Evolutionary conservation across 1,284 basidiomycete genomes (phyloP).

Genomic region (Peniophora sp.): DNA sequence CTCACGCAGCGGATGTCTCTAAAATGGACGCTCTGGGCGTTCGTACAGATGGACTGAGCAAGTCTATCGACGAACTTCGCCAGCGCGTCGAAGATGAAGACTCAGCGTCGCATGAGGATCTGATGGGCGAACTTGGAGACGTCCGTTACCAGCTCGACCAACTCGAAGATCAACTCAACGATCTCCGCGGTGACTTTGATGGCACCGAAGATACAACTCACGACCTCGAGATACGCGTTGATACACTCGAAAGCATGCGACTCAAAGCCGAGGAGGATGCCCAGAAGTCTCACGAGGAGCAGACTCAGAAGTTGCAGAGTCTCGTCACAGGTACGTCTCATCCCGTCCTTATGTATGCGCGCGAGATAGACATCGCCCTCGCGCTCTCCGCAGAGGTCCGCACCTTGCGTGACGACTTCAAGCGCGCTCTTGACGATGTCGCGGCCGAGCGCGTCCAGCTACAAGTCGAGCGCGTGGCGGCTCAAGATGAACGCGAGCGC

Average conservation of each 20-base stretch:
- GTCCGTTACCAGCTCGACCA: conserved; percentile 1
- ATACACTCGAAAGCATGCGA: background rate
- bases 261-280: background rate
- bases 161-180: background rate
- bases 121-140: conserved; percentile 13
- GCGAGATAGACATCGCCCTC: background rate
- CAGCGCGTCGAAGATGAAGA: conserved; percentile 8
- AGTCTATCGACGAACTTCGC: conserved; percentile 5
- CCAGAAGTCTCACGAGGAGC: background rate
- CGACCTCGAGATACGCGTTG: background rate
- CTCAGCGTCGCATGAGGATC: conserved; percentile 11
- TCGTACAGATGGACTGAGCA: conserved; percentile 14
- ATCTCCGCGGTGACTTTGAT: background rate
- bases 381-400: background rate
- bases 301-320: background rate
- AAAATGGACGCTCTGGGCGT: conserved; percentile 15
- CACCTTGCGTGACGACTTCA: background rate
- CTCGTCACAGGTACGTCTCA: background rate
- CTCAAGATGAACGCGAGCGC: conserved; percentile 15
- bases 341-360: background rate
- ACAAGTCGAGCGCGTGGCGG: conserved; percentile 18
- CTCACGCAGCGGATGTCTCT: conserved; percentile 17
- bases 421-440: conserved; percentile 17
- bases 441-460: conserved; percentile 21
- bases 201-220: background rate